Percentiles rank a stretch among this genome's conserved stretches.
These are phyloP conservation scores for Ophiostoma sp. DNA, from an alignment of 2,329 filamentous ascomycete genomes.

Conservation along the genomic window DNA sequence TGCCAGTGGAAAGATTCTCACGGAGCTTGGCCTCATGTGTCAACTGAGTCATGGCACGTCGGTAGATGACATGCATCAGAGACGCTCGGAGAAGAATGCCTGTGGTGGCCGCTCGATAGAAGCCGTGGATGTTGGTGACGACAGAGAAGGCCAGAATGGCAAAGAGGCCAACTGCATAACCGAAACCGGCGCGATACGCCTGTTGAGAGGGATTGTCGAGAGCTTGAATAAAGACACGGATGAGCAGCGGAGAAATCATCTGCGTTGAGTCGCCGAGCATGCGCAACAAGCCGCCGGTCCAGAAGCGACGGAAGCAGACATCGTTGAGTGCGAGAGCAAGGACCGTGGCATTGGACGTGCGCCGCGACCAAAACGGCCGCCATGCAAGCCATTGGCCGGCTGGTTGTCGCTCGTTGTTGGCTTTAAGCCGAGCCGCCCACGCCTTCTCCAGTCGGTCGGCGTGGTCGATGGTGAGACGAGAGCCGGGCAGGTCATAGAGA, in stretches of 20 bases:
- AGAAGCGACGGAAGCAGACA: slow-evolving; percentile 37
- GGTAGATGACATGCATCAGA: slow-evolving; percentile 28
- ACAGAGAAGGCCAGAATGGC: slow-evolving; percentile 33
- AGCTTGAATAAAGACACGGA: slow-evolving; percentile 32
- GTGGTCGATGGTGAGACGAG: slow-evolving; percentile 28
- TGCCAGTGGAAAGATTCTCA: slow-evolving; percentile 32
- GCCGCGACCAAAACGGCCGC: slow-evolving; percentile 35
- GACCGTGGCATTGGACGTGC: slow-evolving; percentile 33
- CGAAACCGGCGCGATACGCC: slow-evolving; percentile 31
- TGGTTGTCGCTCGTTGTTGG: slow-evolving; percentile 24
- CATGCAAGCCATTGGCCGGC: slow-evolving; percentile 21
- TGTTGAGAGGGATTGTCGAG: slow-evolving; percentile 32
- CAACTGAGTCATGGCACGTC: slow-evolving; percentile 32
- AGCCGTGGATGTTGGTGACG: slow-evolving; percentile 34
- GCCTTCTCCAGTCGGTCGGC: slow-evolving; percentile 31
- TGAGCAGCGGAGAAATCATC: slow-evolving; percentile 34
- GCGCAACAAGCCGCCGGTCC: slow-evolving; percentile 36
- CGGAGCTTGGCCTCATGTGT: slow-evolving; percentile 30
- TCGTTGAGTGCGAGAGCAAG: slow-evolving; percentile 36
- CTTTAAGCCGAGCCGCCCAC: slow-evolving; percentile 31
- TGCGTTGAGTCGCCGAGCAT: slow-evolving; percentile 34
- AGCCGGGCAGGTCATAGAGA: slow-evolving; percentile 28
- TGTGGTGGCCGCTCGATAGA: slow-evolving; percentile 31
- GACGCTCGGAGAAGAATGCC: slow-evolving; percentile 21
- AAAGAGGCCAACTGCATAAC: slow-evolving; percentile 34